A percentile compares a stretch with the other conserved stretches of the same genome.
These are phyloP conservation scores for Mycena sp. DNA, from an alignment of 1,284 basidiomycete genomes.

Conservation along the genomic window DNA sequence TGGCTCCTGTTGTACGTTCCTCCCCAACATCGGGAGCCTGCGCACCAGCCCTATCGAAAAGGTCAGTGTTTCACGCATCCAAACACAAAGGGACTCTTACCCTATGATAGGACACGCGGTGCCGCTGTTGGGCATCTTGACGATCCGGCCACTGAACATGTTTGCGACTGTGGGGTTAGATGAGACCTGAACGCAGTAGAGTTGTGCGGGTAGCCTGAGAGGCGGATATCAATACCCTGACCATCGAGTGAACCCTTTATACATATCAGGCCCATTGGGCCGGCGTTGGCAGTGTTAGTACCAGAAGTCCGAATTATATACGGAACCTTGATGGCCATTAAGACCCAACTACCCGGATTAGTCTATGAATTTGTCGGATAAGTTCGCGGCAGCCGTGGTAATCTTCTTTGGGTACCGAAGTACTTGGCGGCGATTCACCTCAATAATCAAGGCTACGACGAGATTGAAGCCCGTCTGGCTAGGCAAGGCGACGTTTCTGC, in stretches of 20 bases:
- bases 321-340: too few species aligned
- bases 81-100: background rate
- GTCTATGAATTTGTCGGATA: too few species aligned
- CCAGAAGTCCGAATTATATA: too few species aligned
- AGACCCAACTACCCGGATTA: too few species aligned
- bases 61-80: background rate
- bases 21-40: slow-evolving; percentile 27
- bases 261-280: background rate
- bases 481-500: too few species aligned
- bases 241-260: slow-evolving; percentile 3
- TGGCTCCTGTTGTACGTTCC: slow-evolving; percentile 24
- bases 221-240: background rate
- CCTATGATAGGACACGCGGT: slow-evolving; percentile 28
- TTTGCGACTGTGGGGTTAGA: background rate
- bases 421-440: too few species aligned
- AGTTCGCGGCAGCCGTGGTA: too few species aligned
- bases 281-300: too few species aligned
- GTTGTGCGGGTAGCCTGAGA: background rate
- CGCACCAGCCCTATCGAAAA: slow-evolving; percentile 11
- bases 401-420: too few species aligned
- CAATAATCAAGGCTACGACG: too few species aligned
- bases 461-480: too few species aligned
- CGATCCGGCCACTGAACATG: slow-evolving; percentile 11
- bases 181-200: background rate
- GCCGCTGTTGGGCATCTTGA: slow-evolving; percentile 22